phyloP scores from a whole-genome alignment of 305 asterid species.

The Plantago coronopus region DNA sequence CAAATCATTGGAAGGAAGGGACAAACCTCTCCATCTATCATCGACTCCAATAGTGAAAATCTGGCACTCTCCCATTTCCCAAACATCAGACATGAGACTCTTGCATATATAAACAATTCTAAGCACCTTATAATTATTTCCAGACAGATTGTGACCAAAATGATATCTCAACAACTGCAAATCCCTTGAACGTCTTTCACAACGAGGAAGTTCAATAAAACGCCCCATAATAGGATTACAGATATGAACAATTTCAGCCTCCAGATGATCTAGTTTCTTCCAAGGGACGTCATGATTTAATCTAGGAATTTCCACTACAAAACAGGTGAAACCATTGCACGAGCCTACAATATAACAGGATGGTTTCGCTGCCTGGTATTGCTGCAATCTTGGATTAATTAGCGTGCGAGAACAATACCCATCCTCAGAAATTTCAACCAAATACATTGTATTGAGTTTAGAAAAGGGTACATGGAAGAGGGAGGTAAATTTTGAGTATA shows the following conservation, averaged over 20 bases:
- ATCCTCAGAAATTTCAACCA: constrained; percentile 1
- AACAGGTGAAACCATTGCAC: background rate
- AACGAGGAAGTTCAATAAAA: background rate
- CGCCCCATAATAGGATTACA: background rate
- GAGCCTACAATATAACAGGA: background rate
- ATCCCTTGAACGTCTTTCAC: background rate
- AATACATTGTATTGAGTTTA: background rate
- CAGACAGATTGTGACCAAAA: background rate
- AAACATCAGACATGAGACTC: background rate
- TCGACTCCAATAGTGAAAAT: constrained; percentile 8
- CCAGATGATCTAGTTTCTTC: background rate
- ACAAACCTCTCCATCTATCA: background rate
- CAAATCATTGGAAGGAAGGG: background rate
- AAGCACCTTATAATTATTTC: background rate
- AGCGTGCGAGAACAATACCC: background rate
- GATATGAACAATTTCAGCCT: background rate
- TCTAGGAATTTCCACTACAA: too few relatives aligned
- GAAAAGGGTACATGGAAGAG: too few relatives aligned
- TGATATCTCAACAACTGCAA: background rate
- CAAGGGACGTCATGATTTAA: too few relatives aligned
- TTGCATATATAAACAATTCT: background rate
- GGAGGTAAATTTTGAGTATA: too few relatives aligned
- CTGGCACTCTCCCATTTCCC: background rate
- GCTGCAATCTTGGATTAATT: background rate
- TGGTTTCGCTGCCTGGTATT: too few relatives aligned